Percentiles rank a stretch among this genome's conserved stretches.
Conservation (phyloP, 2,329 filamentous ascomycete genomes). For the Verticillium tricorpus region DNA sequence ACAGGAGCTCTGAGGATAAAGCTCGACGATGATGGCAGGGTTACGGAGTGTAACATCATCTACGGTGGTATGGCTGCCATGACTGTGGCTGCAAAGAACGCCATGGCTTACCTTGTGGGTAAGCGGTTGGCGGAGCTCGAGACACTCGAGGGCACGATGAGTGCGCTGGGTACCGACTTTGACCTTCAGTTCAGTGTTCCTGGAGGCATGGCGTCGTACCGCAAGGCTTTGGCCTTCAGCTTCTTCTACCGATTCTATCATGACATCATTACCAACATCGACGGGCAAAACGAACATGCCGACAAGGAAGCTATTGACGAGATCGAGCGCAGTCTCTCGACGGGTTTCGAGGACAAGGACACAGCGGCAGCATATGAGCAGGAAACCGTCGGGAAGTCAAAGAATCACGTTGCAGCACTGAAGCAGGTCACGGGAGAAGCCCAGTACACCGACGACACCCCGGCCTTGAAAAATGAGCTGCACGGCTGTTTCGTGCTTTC, state of each 20-base stretch:
- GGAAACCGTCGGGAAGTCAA: constrained; percentile 79
- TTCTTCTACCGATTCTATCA: constrained; percentile 99
- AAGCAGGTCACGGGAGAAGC: constrained; percentile 94
- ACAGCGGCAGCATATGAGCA: constrained; percentile 75
- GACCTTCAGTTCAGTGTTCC: constrained; percentile 85
- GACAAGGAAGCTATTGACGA: constrained; percentile 77
- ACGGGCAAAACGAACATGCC: constrained; percentile 37
- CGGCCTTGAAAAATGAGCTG: constrained; percentile 78
- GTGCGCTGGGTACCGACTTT: constrained; percentile 83
- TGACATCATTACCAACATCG: constrained; percentile 67
- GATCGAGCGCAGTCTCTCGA: constrained; percentile 79
- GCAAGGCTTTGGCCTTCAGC: constrained; percentile 82
- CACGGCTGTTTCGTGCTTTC: constrained; percentile 86
- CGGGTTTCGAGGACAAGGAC: constrained; percentile 71
- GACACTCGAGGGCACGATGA: constrained; percentile 87
- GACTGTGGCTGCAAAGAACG: constrained; percentile 79
- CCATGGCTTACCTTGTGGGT: constrained; percentile 69
- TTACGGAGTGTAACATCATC: constrained; percentile 73
- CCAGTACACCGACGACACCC: constrained; percentile 95
- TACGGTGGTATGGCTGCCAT: constrained; percentile 95
- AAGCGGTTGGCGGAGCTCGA: constrained; percentile 75
- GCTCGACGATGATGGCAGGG: constrained; percentile 62
- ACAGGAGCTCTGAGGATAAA: constrained; percentile 78
- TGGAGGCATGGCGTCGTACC: constrained; percentile 95
- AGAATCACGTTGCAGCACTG: constrained; percentile 81